These are phyloP conservation scores for Globisporangium irregulare DNA, from an alignment of 352 stramenopile species.

Conservation along the genomic window DNA sequence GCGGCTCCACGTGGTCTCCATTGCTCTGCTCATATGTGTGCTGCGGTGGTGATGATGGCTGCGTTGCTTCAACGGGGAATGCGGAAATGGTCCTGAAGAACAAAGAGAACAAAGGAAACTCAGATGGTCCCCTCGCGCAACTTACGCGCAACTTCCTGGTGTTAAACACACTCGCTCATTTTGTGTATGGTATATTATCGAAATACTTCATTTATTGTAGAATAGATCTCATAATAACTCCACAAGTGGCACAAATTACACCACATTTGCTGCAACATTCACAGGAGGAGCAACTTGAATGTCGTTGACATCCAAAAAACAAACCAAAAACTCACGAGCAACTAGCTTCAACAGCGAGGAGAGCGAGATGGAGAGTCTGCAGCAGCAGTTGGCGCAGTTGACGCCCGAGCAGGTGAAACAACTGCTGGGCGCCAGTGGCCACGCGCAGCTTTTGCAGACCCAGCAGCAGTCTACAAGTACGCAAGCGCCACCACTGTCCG, in stretches of 20 bases:
- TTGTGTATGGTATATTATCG: no score
- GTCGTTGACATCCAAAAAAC: background rate
- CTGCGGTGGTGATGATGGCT: background rate
- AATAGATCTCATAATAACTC: no score
- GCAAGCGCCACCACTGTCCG: background rate
- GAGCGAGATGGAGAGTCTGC: slow-evolving; percentile 26
- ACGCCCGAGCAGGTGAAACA: slow-evolving; percentile 28
- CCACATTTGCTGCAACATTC: background rate
- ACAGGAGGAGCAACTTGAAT: background rate
- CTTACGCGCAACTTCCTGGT: slow-evolving; percentile 22
- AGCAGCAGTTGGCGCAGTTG: slow-evolving; percentile 27
- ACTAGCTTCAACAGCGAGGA: background rate
- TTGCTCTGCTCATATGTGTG: background rate
- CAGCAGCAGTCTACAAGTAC: background rate
- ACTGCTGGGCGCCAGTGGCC: slow-evolving; percentile 28
- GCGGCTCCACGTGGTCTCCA: slow-evolving; percentile 16
- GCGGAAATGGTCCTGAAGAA: slow-evolving; percentile 12
- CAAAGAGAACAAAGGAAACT: slow-evolving; percentile 12
- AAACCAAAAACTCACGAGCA: background rate
- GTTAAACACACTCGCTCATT: background rate
- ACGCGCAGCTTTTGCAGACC: slow-evolving; percentile 28
- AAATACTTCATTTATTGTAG: background rate
- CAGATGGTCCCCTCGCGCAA: slow-evolving; percentile 18
- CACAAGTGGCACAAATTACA: background rate
- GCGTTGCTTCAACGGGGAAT: slow-evolving; percentile 7